Evolutionary conservation across 2,329 filamentous ascomycete genomes (phyloP), one percentile per base, ranked within the genome.

Genomic region (Colletotrichum lentis): DNA sequence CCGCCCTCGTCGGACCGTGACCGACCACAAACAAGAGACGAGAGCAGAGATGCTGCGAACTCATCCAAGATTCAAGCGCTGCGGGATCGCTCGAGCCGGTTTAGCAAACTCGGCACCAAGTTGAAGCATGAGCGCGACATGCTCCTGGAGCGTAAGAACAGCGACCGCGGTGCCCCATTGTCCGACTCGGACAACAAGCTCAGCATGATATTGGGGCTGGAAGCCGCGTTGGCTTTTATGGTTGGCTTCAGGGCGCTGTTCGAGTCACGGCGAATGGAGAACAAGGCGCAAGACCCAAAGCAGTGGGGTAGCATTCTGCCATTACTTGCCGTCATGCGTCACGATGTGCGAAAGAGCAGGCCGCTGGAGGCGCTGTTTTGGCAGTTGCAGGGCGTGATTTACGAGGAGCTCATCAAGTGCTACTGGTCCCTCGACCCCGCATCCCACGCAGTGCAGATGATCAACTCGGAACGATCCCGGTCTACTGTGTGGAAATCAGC

Each of bases 41-140:
- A 65, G 16, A 35, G 44, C n/a, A 57, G 61, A 41, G 65, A 71
- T 22, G 73, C 73, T 22, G 69, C 73, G 4, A 73, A 77, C 24
- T 72, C 71, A n/a, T 74, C 76, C 44, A 75, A 72, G 61, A 67
- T 75, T 12, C 73, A 73, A 16, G 70, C 72, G 1, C 72, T 81
- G 27, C 75, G 75, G 8, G 76, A 80, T 1, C 80, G 77, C 49
- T 78, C 81, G 24, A 70, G 72, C 14, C 76, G 73, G 39, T 82
- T 82, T 71, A 76, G 75, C 35, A 74, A 70, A 3, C 72, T 86
- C 8, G 86, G 83, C 2, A 82, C 79, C 39, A 82, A 80, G 61
- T 77, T 88, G 20, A 88, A 88, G 77, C 85, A 87, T 69, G 78
- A 81, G 14, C 83, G 85, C 31, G 86, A 88, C 69, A 80, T 77